Evolutionary conservation across 202 grass and related monocot genomes (phyloP).

Genomic region (Brachypodium distachyon): DNA sequence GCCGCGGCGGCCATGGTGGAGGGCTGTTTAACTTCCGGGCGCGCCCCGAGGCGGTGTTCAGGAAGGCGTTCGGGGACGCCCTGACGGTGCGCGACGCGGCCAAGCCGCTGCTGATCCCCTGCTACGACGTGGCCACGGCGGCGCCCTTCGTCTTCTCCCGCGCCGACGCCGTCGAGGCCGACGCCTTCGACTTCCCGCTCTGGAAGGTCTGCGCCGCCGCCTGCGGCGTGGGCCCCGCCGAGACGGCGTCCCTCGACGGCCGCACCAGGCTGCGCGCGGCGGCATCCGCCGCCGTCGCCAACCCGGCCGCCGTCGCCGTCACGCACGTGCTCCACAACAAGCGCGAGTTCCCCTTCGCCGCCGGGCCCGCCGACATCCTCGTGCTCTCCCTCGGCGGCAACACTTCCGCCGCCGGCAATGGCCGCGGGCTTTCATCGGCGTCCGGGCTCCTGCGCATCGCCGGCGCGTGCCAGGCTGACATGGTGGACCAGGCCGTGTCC

Average conservation of each 20-base stretch:
- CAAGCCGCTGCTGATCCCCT: conserved; percentile 82
- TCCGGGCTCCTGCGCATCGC: conserved; percentile 38
- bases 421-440: conserved; percentile 16
- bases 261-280: conserved; percentile 41
- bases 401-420: background rate
- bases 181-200: conserved; percentile 81
- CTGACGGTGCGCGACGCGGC: conserved; percentile 49
- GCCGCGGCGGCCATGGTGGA: background rate
- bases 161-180: conserved; percentile 79
- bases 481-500: conserved; percentile 78
- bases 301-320: conserved; percentile 54
- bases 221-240: conserved; percentile 22
- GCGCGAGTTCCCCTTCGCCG: conserved; percentile 73
- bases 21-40: conserved; percentile 22
- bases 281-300: conserved; percentile 15
- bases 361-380: conserved; percentile 45
- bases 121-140: conserved; percentile 54
- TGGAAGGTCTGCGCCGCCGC: conserved; percentile 64
- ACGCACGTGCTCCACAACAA: conserved; percentile 88
- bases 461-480: conserved; percentile 61
- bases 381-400: conserved; percentile 55
- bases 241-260: conserved; percentile 52
- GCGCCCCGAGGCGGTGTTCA: conserved; percentile 21
- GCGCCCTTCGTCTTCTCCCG: conserved; percentile 89
- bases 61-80: conserved; percentile 48